Percentiles rank a stretch among this genome's conserved stretches.
Evolutionary conservation across 371 early-diverging fungal genomes (phyloP).

Genomic region (Dichotomocladium elegans): DNA sequence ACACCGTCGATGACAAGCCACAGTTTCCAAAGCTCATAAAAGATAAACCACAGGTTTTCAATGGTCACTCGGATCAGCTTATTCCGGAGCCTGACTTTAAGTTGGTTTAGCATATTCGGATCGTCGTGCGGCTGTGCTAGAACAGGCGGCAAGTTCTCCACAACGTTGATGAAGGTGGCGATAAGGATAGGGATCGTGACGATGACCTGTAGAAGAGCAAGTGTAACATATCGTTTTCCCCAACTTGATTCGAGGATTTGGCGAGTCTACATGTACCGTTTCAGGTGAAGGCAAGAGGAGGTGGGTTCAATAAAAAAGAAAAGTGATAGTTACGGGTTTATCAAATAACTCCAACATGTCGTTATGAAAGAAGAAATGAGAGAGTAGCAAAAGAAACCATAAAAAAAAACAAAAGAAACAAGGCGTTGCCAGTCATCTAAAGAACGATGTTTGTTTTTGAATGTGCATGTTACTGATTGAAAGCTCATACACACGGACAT

Average conservation of each 20-base stretch:
- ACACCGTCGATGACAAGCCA: constrained; percentile 16
- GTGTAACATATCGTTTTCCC: constrained; percentile 3
- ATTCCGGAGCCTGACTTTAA: neutral
- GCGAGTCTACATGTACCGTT: neutral
- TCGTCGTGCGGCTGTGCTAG: neutral
- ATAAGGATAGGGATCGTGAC: constrained; percentile 15
- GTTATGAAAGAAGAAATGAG: neutral
- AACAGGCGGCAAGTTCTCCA: too few relatives aligned
- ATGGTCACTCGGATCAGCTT: constrained; percentile 6
- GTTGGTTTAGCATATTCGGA: neutral
- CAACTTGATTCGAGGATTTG: constrained; percentile 4
- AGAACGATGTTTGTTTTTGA: neutral
- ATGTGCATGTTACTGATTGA: too few relatives aligned
- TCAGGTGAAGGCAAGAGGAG: neutral
- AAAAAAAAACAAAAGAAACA: neutral
- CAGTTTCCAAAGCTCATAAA: constrained; percentile 13
- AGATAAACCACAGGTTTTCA: constrained; percentile 16
- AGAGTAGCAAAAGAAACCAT: neutral
- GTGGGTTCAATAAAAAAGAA: neutral
- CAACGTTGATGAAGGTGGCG: constrained; percentile 2
- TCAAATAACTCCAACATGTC: neutral
- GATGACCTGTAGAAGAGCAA: constrained; percentile 13
- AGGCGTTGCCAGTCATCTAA: neutral
- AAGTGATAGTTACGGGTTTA: neutral
- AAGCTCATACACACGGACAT: too few relatives aligned